Evolutionary conservation across 2,329 filamentous ascomycete genomes (phyloP), one percentile per base, ranked within the genome.

Genomic region (Huntiella decipiens): DNA sequence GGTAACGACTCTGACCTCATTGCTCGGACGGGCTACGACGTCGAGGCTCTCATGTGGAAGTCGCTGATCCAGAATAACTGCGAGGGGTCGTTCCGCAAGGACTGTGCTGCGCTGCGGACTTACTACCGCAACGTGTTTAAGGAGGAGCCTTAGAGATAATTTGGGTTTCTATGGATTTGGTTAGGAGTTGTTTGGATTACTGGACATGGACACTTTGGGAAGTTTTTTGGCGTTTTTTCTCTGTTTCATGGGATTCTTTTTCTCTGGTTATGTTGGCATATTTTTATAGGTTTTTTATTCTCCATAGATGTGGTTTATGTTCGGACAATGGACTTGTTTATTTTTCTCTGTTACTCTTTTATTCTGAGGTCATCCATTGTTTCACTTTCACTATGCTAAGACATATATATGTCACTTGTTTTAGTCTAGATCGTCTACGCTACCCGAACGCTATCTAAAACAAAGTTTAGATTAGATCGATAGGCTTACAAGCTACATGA

Each of bases 61-160:
- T 35, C 46, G 1, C 44, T 48, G 16, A 44, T 48, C 16, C 41
- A 44, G 13, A 44, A 34, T 22, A 48, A 44, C 22, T 48, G 46
- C 11, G 5, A 41, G 22, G 36, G 41, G 28, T 47, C 45, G 17
- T 47, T 47, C 38, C 39, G 45, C 13, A 43, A 47, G 22, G 45
- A 47, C 19, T 47, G 45, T 33, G 45, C 45, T 8, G 39, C 39
- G 19, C 38, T 47, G 45, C 38, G 45, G 39, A 38, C 32, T n/a
- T 47, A 47, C 38, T 47, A 47, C 38, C 45, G 45, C 36, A 42
- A 47, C 37, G 45, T 47, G 35, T 47, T 47, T 38, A 36, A 47
- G 15, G 40, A 42, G 7, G 45, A 47, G 45, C 45, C 45, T 12
- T 47, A 36, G 33, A 11, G 19, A 10, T 17, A 15, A 10, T 43